These are phyloP conservation scores for Helianthus annuus DNA, from an alignment of 129 eudicot genomes.

Conservation along the genomic window HanXRQr2.0-SUNRISE NC_035444.2:11906025-11906524, in stretches of 20 bases:
- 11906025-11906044: too few relatives aligned
- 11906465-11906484: constrained; percentile 31
- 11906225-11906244: constrained; percentile 69
- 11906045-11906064: neutral
- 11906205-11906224: constrained; percentile 79
- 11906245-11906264: constrained; percentile 51
- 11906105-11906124: neutral
- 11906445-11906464: constrained; percentile 46
- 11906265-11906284: neutral
- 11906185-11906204: constrained; percentile 64
- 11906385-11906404: too few relatives aligned
- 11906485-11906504: constrained; percentile 42
- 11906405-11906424: neutral
- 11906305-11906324: constrained; percentile 13
- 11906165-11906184: constrained; percentile 37
- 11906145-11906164: constrained; percentile 49
- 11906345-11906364: constrained; percentile 39
- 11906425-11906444: constrained; percentile 29
- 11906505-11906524: constrained; percentile 42
- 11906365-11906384: neutral
- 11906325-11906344: constrained; percentile 58
- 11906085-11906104: neutral
- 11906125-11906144: constrained; percentile 58
- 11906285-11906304: neutral
- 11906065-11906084: neutral